These are phyloP conservation scores for Zalaria sp. DNA, from an alignment of 2,329 filamentous ascomycete genomes.

Conservation along the genomic window DNA sequence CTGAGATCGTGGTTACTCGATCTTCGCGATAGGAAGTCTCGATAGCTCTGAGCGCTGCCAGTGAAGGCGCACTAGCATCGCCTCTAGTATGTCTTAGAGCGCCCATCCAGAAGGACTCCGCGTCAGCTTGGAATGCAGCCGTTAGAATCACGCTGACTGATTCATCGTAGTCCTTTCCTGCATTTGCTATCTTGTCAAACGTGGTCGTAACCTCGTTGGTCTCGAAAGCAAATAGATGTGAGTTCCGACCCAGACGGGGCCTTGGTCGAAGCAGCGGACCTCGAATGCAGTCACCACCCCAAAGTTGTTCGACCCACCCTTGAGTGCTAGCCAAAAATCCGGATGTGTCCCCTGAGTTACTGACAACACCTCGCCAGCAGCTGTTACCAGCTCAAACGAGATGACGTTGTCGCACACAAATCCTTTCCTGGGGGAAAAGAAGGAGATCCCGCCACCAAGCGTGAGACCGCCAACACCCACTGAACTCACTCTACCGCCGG, in stretches of 20 bases:
- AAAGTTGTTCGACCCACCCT: slow-evolving; percentile 32
- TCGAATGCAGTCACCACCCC: slow-evolving; percentile 32
- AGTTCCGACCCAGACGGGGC: slow-evolving; percentile 29
- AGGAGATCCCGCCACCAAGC: slow-evolving; percentile 17
- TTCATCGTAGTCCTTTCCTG: slow-evolving; percentile 17
- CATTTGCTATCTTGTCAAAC: not conserved
- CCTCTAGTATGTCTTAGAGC: not conserved
- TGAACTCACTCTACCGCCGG: slow-evolving; percentile 5
- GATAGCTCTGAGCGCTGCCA: not conserved
- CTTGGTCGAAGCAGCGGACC: not conserved
- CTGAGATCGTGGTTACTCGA: not conserved
- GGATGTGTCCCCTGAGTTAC: slow-evolving; percentile 13
- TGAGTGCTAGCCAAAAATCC: slow-evolving; percentile 35
- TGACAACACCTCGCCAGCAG: not conserved
- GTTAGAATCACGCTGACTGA: not conserved
- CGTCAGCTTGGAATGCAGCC: not conserved
- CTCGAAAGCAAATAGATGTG: slow-evolving; percentile 18
- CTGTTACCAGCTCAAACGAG: slow-evolving; percentile 10
- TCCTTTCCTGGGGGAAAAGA: slow-evolving; percentile 13
- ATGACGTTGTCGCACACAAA: slow-evolving; percentile 16
- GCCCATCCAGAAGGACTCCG: not conserved
- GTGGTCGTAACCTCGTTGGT: not conserved
- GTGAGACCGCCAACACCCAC: slow-evolving; percentile 16
- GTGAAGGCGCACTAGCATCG: not conserved
- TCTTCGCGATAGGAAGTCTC: not conserved